Evolutionary conservation across 2,329 filamentous ascomycete species (phyloP).

Genomic region (Aspergillus calidoustus): DNA sequence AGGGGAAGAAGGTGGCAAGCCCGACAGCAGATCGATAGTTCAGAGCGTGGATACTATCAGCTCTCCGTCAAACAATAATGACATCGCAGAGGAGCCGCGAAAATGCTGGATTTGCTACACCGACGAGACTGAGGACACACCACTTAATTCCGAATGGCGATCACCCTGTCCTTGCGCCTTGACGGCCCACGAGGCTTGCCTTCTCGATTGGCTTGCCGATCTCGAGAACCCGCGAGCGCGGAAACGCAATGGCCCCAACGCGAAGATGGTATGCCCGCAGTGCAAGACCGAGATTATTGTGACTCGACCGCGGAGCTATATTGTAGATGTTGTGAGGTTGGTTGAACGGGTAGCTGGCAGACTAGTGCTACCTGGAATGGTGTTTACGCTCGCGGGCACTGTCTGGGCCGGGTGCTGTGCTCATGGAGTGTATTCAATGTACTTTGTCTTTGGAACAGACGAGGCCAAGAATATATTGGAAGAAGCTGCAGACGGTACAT

Average conservation of each 20-base stretch:
- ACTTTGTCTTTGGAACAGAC: slow-evolving; percentile 67
- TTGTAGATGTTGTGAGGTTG: slow-evolving; percentile 69
- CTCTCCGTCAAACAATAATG: slow-evolving; percentile 14
- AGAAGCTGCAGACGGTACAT: slow-evolving; percentile 40
- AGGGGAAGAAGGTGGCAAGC: slow-evolving; percentile 22
- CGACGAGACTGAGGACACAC: slow-evolving; percentile 66
- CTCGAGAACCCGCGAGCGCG: slow-evolving; percentile 68
- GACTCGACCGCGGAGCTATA: slow-evolving; percentile 71
- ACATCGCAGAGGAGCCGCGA: slow-evolving; percentile 41
- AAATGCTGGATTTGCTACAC: slow-evolving; percentile 74
- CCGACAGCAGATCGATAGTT: slow-evolving; percentile 25
- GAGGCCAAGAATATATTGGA: slow-evolving; percentile 62
- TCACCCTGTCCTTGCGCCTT: slow-evolving; percentile 90
- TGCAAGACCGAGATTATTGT: slow-evolving; percentile 84
- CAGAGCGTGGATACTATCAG: slow-evolving; percentile 18
- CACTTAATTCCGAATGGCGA: slow-evolving; percentile 71
- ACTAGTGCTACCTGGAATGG: slow-evolving; percentile 68
- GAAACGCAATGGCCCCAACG: slow-evolving; percentile 53
- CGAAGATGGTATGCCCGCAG: slow-evolving; percentile 80
- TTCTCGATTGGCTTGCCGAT: slow-evolving; percentile 93
- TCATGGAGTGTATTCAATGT: slow-evolving; percentile 66
- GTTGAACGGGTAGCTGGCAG: slow-evolving; percentile 61
- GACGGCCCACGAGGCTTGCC: slow-evolving; percentile 85
- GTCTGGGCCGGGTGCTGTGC: slow-evolving; percentile 58
- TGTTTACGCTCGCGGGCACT: slow-evolving; percentile 54